These are phyloP conservation scores for Monsonia emarginata DNA, from an alignment of 441 rosid genomes.

Conservation along the genomic window DNA sequence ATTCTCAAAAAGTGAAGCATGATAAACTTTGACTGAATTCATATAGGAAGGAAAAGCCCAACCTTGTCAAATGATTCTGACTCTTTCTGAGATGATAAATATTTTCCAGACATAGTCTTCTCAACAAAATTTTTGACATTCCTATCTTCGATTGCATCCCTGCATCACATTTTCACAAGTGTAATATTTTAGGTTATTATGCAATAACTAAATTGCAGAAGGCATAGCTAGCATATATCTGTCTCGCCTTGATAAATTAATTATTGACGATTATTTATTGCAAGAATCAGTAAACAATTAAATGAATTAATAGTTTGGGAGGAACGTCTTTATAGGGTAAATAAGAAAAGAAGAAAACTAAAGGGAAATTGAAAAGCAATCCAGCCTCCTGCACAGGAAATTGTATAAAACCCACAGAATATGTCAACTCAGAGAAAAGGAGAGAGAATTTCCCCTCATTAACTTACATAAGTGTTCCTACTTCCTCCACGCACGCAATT, in stretches of 20 bases:
- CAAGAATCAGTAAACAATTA: not conserved
- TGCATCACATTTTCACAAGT: constrained; percentile 29
- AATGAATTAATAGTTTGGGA: no score
- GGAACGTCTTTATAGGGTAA: not conserved
- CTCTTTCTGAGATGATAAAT: constrained; percentile 27
- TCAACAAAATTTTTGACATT: constrained; percentile 2
- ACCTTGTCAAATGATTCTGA: constrained; percentile 80
- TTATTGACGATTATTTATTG: not conserved
- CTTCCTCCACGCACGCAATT: constrained; percentile 58
- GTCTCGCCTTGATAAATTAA: not conserved
- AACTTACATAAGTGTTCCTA: constrained; percentile 59
- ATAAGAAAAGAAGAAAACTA: not conserved
- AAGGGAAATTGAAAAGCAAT: not conserved
- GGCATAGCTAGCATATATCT: not conserved
- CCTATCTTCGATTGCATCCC: constrained; percentile 39
- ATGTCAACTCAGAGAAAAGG: constrained; percentile 6
- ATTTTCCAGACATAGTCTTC: not conserved
- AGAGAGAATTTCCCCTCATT: constrained; percentile 11
- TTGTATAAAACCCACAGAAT: not conserved
- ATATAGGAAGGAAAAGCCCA: constrained; percentile 18
- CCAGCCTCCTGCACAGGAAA: not conserved
- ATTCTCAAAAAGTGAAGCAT: not conserved
- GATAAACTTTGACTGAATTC: not conserved
- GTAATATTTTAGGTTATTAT: constrained; percentile 2
- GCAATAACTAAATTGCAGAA: constrained; percentile 1